Evolutionary conservation across 108 stramenopile genomes (phyloP).

Genomic region (Epipyxis sp.): DNA sequence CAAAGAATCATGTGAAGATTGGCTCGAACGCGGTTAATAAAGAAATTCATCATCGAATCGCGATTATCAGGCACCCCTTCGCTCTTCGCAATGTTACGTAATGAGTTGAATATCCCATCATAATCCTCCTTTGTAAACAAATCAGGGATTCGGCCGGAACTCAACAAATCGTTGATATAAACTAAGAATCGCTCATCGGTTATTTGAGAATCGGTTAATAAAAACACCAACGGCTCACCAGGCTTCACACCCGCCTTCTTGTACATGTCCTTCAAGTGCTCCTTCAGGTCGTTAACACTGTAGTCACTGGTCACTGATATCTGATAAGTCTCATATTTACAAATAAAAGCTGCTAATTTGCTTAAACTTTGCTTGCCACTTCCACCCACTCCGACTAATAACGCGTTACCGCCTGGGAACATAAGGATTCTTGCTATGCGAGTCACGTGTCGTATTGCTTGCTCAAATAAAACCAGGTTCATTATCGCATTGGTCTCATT

Average conservation of each 20-base stretch:
- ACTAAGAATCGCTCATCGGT: conserved; percentile 30
- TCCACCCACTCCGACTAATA: conserved; percentile 54
- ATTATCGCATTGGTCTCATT: conserved; percentile 33
- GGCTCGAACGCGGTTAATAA: conserved; percentile 41
- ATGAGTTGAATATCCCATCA: conserved; percentile 14
- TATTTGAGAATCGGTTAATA: conserved; percentile 31
- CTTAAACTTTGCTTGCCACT: conserved; percentile 51
- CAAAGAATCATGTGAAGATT: conserved; percentile 61
- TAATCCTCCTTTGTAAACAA: conserved; percentile 30
- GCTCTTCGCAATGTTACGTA: conserved; percentile 26
- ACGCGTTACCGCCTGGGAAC: conserved; percentile 46
- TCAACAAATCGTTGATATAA: conserved; percentile 32
- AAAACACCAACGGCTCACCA: conserved; percentile 27
- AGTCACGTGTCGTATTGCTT: conserved; percentile 47
- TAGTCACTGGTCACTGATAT: conserved; percentile 29
- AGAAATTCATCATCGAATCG: conserved; percentile 52
- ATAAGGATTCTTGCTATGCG: conserved; percentile 48
- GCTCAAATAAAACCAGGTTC: conserved; percentile 34
- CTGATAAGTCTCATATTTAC: conserved; percentile 13
- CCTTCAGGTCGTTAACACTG: conserved; percentile 22
- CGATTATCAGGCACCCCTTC: conserved; percentile 43
- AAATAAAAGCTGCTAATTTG: conserved; percentile 30
- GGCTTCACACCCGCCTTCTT: conserved; percentile 20
- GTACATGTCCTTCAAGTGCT: conserved; percentile 31
- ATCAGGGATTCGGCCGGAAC: conserved; percentile 30